Evolutionary conservation across 2,329 filamentous ascomycete genomes (phyloP).

Genomic region (Scortechinia acanthostroma): DNA sequence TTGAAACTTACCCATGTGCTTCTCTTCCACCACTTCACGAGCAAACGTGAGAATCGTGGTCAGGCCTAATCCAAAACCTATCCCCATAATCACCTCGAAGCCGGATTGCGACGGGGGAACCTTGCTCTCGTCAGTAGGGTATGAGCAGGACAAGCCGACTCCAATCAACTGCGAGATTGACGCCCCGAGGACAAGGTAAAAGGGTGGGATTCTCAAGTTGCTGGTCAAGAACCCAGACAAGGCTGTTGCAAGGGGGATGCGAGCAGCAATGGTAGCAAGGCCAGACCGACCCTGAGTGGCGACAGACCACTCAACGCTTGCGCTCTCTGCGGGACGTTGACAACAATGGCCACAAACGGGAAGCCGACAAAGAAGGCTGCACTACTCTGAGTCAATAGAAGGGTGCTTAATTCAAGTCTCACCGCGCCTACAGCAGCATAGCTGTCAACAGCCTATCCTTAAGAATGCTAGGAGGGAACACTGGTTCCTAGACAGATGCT

Average conservation of each 20-base stretch:
- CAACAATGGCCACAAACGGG: slow-evolving; percentile 20
- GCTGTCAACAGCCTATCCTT: slow-evolving; percentile 18
- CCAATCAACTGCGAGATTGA: slow-evolving; percentile 18
- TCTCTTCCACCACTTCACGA: slow-evolving; percentile 15
- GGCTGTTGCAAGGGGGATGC: slow-evolving; percentile 19
- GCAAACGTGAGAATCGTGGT: slow-evolving; percentile 19
- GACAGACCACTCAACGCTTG: slow-evolving; percentile 20
- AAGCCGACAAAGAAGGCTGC: slow-evolving; percentile 19
- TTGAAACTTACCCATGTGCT: slow-evolving; percentile 16
- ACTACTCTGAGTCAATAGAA: slow-evolving; percentile 7
- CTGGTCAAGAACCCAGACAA: slow-evolving; percentile 15
- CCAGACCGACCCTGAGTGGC: slow-evolving; percentile 18
- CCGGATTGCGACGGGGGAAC: slow-evolving; percentile 15
- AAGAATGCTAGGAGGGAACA: slow-evolving; percentile 22
- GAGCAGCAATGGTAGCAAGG: slow-evolving; percentile 21
- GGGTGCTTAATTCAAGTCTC: too few relatives aligned
- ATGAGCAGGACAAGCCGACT: slow-evolving; percentile 18
- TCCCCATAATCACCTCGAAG: slow-evolving; percentile 23
- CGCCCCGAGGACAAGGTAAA: slow-evolving; percentile 17
- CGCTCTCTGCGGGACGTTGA: slow-evolving; percentile 24
- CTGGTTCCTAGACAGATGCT: slow-evolving; percentile 12
- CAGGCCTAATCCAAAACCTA: slow-evolving; percentile 23
- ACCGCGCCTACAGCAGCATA: slow-evolving; percentile 19
- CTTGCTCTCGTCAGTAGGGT: slow-evolving; percentile 7
- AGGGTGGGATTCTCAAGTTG: slow-evolving; percentile 15